Percentiles rank a stretch among this genome's conserved stretches.
Conservation (phyloP, 202 grass and related monocot genomes). For the Alloteropsis angusta region DNA sequence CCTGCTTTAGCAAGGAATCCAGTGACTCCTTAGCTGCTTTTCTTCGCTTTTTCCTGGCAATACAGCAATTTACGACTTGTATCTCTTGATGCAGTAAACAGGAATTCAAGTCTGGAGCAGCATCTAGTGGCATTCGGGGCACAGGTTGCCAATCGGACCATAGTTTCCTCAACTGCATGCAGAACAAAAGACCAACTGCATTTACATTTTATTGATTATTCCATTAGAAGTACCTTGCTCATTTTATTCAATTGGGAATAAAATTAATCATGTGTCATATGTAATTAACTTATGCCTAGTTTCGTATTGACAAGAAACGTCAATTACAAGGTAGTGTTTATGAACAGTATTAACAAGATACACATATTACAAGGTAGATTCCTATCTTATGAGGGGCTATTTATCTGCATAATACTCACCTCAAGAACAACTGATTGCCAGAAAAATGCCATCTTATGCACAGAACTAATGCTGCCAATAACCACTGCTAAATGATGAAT, state of each 20-base stretch:
- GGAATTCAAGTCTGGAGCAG: slow-evolving; percentile 71
- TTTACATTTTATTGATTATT: slow-evolving; percentile 13
- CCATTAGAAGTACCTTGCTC: background rate
- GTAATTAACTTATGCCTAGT: background rate
- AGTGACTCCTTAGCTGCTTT: slow-evolving; percentile 55
- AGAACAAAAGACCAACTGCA: slow-evolving; percentile 29
- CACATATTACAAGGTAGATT: background rate
- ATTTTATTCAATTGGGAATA: background rate
- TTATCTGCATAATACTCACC: slow-evolving; percentile 40
- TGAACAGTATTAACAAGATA: background rate
- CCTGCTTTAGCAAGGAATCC: slow-evolving; percentile 45
- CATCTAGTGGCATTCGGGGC: slow-evolving; percentile 69
- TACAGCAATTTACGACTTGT: slow-evolving; percentile 98
- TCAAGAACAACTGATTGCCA: slow-evolving; percentile 67
- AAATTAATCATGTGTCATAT: slow-evolving; percentile 26
- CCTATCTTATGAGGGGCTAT: background rate
- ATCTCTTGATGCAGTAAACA: slow-evolving; percentile 97
- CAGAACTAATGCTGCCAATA: slow-evolving; percentile 69
- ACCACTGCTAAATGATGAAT: slow-evolving; percentile 57
- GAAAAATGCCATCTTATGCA: slow-evolving; percentile 83
- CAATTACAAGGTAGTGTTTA: background rate
- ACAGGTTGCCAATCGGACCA: slow-evolving; percentile 79
- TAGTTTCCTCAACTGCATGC: slow-evolving; percentile 75
- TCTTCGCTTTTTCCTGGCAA: slow-evolving; percentile 78
- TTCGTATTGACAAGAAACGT: slow-evolving; percentile 2